Base-by-base conservation (phyloP, 2,329 filamentous ascomycete genomes). In the Chaetothyriales sp. region DNA sequence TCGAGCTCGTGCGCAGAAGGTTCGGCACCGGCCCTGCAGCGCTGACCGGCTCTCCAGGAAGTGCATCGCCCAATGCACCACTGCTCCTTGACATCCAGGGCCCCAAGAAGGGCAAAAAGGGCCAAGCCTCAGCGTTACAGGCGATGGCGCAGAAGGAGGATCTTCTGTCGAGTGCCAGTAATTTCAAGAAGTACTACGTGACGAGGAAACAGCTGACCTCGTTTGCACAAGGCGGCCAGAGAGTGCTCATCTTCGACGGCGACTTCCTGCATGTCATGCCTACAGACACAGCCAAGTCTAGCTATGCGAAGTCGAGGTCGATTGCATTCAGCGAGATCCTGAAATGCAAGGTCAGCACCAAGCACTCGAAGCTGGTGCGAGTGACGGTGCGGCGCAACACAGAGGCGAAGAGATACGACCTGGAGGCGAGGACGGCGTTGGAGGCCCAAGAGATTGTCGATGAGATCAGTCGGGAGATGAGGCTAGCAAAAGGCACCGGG, bases 181-280 rank as follows among this genome's bases (percentile, higher is more conserved):
- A 73, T 54, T 80, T 80, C 64, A 78, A 79, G 51, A 76, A 78
- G 28, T 83, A 80, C 64, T 73, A 76, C 49, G 79, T 83, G 18
- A 73, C 76, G 25, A 76, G 79, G 58, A 81, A 81, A 62, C 78
- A 81, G 59, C 76, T 79, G 25, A 79, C 81, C 68, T 78, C 76
- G 2, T 82, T 83, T 56, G 75, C 78, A 0, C 74, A 76, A 5
- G 76, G 75, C 3, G 78, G 78, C 47, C 74, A 78, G 18, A 73
- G 77, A 43, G 76, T 79, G 10, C 66, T 83, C 19, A 75, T 78
- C 6, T 76, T 83, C 48, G 79, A 81, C 56, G 78, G 76, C 49
- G 79, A 83, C 57, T 81, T 80, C 61, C 75, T 83, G 64, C 78
- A 81, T 61, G 78, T 82, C 55, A 76, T 82, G 68, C 78, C 79